A percentile compares a stretch with the other conserved stretches of the same genome.
Evolutionary conservation across 176 grass and related monocot genomes (phyloP).

Genomic region (Triticum timopheevii): DNA sequence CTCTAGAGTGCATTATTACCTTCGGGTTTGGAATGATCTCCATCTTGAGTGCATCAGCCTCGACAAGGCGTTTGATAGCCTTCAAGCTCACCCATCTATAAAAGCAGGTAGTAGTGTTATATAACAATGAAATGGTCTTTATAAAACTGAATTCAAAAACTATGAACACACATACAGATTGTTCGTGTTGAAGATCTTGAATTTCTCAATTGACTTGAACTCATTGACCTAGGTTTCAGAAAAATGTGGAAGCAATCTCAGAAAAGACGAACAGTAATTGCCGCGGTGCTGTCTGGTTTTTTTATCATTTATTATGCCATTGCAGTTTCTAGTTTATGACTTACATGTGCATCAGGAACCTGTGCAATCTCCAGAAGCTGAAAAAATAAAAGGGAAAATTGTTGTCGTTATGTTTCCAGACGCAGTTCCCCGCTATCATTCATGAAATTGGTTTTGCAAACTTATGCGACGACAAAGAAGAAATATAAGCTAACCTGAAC

Average conservation of each 20-base stretch:
- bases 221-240: constrained; percentile 63
- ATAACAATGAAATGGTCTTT: neutral
- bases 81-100: constrained; percentile 93
- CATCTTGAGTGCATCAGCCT: constrained; percentile 95
- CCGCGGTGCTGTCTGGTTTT: neutral
- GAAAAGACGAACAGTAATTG: neutral
- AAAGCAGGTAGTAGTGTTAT: neutral
- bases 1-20: constrained; percentile 22
- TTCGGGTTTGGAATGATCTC: constrained; percentile 99
- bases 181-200: constrained; percentile 99
- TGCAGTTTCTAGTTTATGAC: constrained; percentile 17
- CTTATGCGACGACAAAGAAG: neutral
- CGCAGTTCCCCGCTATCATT: neutral
- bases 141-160: neutral
- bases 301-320: neutral
- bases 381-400: neutral
- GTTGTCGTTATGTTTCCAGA: neutral
- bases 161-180: constrained; percentile 64
- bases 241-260: neutral
- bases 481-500: constrained; percentile 57
- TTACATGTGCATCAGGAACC: constrained; percentile 96
- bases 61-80: constrained; percentile 83
- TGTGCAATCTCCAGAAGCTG: constrained; percentile 98
- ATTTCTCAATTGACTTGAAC: constrained; percentile 99
- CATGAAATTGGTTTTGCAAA: neutral